phyloP scores from a whole-genome alignment of 2,329 filamentous ascomycete genomes.

The Pyricularia grisea region DNA sequence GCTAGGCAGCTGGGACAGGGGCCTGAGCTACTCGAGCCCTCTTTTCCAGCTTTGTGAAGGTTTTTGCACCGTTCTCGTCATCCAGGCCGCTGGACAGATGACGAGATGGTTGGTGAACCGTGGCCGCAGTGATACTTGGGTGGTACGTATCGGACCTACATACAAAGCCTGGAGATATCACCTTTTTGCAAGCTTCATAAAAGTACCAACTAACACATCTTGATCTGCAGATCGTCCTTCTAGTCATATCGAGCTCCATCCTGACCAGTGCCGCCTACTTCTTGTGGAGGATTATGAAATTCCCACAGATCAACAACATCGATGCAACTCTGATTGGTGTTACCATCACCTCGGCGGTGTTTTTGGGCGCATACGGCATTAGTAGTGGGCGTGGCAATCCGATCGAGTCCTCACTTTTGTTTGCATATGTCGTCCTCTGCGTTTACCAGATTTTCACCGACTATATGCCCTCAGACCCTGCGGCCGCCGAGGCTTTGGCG shows the following conservation, averaged over 20 bases:
- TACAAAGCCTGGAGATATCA: not conserved
- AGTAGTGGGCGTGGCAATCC: conserved; percentile 89
- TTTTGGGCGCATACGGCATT: conserved; percentile 89
- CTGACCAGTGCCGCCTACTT: conserved; percentile 95
- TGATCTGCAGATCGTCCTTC: conserved; percentile 64
- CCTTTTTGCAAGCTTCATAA: not conserved
- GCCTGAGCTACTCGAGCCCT: conserved; percentile 82
- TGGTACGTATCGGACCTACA: conserved; percentile 55
- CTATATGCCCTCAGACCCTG: conserved; percentile 63
- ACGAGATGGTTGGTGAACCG: conserved; percentile 91
- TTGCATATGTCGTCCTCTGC: conserved; percentile 96
- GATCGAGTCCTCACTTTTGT: conserved; percentile 88
- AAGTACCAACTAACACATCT: not conserved
- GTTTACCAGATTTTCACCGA: conserved; percentile 99
- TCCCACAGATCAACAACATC: conserved; percentile 85
- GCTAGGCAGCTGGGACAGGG: conserved; percentile 81
- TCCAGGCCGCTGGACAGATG: conserved; percentile 89
- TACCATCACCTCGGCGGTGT: conserved; percentile 84
- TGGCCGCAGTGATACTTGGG: conserved; percentile 90
- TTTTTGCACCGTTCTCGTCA: conserved; percentile 92
- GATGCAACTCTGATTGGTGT: conserved; percentile 90
- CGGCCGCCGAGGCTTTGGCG: conserved; percentile 46
- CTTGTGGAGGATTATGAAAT: conserved; percentile 87
- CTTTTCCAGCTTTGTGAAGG: conserved; percentile 92
- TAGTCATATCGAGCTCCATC: conserved; percentile 80